A percentile compares a stretch with the other conserved stretches of the same genome.
Conservation (phyloP, 176 grass and related monocot genomes). For the Carex littledalei region DNA sequence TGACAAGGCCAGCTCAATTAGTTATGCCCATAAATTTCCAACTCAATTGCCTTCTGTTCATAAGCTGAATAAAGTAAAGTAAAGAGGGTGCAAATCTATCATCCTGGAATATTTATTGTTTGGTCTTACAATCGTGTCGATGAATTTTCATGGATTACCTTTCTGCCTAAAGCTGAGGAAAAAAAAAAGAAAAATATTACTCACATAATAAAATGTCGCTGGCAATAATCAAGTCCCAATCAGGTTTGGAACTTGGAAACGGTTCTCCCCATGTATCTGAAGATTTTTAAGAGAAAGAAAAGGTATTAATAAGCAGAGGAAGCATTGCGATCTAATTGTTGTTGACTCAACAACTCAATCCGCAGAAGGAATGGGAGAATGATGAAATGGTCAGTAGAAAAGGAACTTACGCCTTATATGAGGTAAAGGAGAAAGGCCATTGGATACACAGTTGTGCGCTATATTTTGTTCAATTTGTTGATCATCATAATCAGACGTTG, state of each 20-base stretch:
- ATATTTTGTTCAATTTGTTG: slow-evolving; percentile 89
- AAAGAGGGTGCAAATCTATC: neutral
- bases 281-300: slow-evolving; percentile 2
- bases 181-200: neutral
- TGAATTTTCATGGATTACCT: neutral
- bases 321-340: neutral
- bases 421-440: slow-evolving; percentile 49
- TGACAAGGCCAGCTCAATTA: neutral
- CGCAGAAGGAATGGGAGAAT: neutral
- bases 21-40: neutral
- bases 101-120: neutral
- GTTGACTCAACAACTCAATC: neutral
- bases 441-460: slow-evolving; percentile 61
- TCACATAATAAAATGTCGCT: slow-evolving; percentile 95
- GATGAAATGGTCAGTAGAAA: neutral
- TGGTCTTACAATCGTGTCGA: neutral
- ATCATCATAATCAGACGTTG: slow-evolving; percentile 84
- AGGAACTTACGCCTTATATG: slow-evolving; percentile 63
- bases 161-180: neutral
- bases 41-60: neutral
- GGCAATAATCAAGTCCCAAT: slow-evolving; percentile 85
- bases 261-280: slow-evolving; percentile 84
- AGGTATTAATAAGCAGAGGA: neutral
- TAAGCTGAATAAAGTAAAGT: neutral
- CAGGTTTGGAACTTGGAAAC: slow-evolving; percentile 50